A percentile compares a stretch with the other conserved stretches of the same genome.
phyloP scores from a whole-genome alignment of 2,329 filamentous ascomycete species.

The Ilyonectria sp. region DNA sequence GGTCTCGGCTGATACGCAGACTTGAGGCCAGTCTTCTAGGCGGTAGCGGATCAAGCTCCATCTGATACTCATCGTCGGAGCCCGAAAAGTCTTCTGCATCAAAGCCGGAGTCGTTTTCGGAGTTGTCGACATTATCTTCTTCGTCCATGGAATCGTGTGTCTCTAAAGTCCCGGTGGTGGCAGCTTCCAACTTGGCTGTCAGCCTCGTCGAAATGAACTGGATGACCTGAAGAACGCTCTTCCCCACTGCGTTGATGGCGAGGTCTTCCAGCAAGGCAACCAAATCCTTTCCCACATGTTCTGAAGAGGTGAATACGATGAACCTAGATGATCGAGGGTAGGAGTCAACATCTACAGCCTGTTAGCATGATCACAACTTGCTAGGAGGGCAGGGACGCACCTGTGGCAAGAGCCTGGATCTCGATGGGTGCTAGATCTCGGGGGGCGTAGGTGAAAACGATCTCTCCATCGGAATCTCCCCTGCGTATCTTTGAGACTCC shows the following conservation, averaged over 20 bases:
- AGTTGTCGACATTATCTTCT: conserved; percentile 3
- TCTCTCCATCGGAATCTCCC: conserved; percentile 80
- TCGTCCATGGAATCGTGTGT: neutral
- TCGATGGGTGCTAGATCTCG: conserved; percentile 49
- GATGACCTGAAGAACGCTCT: conserved; percentile 44
- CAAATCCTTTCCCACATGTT: conserved; percentile 56
- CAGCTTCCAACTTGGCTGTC: conserved; percentile 25
- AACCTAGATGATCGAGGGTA: conserved; percentile 59
- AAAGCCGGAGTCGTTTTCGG: conserved; percentile 26
- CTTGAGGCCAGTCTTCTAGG: conserved; percentile 1
- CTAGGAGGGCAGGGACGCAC: conserved; percentile 41
- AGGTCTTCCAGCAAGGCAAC: conserved; percentile 60
- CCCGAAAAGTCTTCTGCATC: conserved; percentile 29
- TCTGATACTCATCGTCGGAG: conserved; percentile 33
- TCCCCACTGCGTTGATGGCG: conserved; percentile 50
- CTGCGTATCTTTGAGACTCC: conserved; percentile 69
- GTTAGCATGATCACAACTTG: neutral
- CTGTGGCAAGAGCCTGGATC: conserved; percentile 56
- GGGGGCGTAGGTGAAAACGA: conserved; percentile 71
- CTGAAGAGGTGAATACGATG: conserved; percentile 60
- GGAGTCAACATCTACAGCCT: conserved; percentile 47
- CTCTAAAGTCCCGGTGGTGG: neutral
- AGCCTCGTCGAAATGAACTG: conserved; percentile 35
- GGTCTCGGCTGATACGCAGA: neutral
- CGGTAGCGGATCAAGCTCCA: conserved; percentile 37